Conservation (phyloP, 371 early-diverging fungal genomes). For the Zychaea mexicana region DNA sequence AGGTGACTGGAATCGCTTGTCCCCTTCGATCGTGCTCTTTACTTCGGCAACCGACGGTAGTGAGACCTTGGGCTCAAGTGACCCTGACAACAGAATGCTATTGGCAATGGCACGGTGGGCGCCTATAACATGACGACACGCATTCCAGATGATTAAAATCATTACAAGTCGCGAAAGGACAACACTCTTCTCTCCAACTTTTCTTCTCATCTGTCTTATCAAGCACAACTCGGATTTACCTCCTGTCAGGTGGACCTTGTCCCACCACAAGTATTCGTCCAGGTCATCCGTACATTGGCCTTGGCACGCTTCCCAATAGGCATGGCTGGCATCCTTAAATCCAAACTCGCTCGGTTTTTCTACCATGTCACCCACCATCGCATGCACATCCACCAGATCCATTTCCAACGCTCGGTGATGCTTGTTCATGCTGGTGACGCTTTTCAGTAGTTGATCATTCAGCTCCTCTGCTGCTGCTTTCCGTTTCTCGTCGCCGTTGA, state of each 20-base stretch:
- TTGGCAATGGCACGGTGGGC: slow-evolving; percentile 46
- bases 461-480: slow-evolving; percentile 26
- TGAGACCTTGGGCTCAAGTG: slow-evolving; percentile 25
- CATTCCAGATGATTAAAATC: too few species aligned
- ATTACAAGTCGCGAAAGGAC: too few species aligned
- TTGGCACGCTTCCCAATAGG: slow-evolving; percentile 49
- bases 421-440: slow-evolving; percentile 30
- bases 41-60: slow-evolving; percentile 20
- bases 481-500: slow-evolving; percentile 15
- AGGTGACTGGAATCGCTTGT: slow-evolving; percentile 27
- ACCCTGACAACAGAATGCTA: slow-evolving; percentile 36
- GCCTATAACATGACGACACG: slow-evolving; percentile 12
- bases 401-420: slow-evolving; percentile 31
- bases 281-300: slow-evolving; percentile 38
- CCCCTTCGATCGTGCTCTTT: slow-evolving; percentile 2
- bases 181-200: too few species aligned
- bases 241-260: slow-evolving; percentile 46
- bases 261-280: slow-evolving; percentile 52
- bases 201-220: too few species aligned
- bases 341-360: slow-evolving; percentile 29
- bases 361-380: slow-evolving; percentile 31
- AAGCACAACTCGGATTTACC: too few species aligned
- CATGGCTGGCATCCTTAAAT: slow-evolving; percentile 31
- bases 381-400: slow-evolving; percentile 33
- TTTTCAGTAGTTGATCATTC: slow-evolving; percentile 25